phyloP scores from a whole-genome alignment of 192 early-diverging fungal genomes.

The Linnemannia exigua region DNA sequence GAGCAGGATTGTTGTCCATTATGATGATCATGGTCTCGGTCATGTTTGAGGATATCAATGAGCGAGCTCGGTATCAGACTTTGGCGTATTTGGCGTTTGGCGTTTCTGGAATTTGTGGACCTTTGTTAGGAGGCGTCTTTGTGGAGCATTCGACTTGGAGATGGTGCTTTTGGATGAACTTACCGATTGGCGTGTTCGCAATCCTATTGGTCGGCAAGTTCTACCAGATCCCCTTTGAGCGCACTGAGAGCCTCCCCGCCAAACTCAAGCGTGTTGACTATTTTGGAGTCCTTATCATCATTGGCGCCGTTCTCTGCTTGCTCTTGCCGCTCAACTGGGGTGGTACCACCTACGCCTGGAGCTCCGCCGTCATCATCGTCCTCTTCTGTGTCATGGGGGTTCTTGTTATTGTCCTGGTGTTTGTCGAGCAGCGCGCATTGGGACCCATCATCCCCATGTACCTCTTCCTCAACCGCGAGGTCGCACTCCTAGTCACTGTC shows the following conservation, averaged over 20 bases:
- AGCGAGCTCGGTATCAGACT: constrained; percentile 87
- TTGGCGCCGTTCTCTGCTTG: constrained; percentile 66
- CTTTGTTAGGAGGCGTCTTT: constrained; percentile 87
- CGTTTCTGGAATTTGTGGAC: constrained; percentile 81
- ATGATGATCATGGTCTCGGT: constrained; percentile 90
- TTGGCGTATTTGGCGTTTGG: constrained; percentile 82
- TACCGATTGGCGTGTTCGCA: constrained; percentile 80
- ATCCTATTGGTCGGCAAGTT: constrained; percentile 65
- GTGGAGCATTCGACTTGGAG: constrained; percentile 78
- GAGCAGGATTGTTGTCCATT: constrained; percentile 77
- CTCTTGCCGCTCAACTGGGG: constrained; percentile 80
- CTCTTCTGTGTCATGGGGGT: constrained; percentile 63
- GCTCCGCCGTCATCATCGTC: constrained; percentile 65
- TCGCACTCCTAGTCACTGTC: constrained; percentile 65
- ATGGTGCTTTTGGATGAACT: constrained; percentile 87
- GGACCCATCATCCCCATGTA: constrained; percentile 80
- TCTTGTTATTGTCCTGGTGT: constrained; percentile 64
- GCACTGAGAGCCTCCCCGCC: constrained; percentile 53
- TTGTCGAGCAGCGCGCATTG: constrained; percentile 71
- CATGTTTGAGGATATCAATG: constrained; percentile 77
- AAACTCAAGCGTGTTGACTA: constrained; percentile 82
- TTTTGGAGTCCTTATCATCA: constrained; percentile 62
- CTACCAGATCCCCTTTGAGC: constrained; percentile 68
- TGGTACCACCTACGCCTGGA: constrained; percentile 80
- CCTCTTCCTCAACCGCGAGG: constrained; percentile 71